These are phyloP conservation scores for Aurantiochytrium sp. DNA, from an alignment of 108 stramenopile genomes.

Conservation along the genomic window DNA sequence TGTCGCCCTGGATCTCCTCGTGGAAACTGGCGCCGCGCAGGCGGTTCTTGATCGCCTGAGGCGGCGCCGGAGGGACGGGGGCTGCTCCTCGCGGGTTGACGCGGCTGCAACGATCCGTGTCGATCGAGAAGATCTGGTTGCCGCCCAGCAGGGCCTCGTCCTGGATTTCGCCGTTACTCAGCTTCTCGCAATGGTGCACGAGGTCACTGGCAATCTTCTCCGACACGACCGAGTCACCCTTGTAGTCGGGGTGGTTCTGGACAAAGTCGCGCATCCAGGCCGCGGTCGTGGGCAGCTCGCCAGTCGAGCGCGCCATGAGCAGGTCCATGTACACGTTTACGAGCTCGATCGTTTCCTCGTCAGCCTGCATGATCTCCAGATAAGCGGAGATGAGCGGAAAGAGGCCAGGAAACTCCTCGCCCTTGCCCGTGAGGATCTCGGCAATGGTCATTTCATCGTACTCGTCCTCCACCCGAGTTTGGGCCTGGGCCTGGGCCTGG, in stretches of 20 bases:
- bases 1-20: constrained; percentile 22
- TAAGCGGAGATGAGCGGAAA: constrained; percentile 90
- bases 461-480: constrained; percentile 73
- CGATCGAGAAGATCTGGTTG: background rate
- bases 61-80: background rate
- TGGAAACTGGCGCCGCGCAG: constrained; percentile 26
- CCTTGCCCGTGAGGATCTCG: constrained; percentile 94
- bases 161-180: constrained; percentile 21
- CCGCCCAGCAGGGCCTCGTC: background rate
- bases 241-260: constrained; percentile 81
- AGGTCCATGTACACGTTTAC: constrained; percentile 75
- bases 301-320: constrained; percentile 76
- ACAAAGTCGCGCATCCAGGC: constrained; percentile 91
- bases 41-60: background rate
- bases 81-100: background rate
- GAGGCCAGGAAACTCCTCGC: constrained; percentile 92
- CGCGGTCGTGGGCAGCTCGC: constrained; percentile 85
- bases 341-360: constrained; percentile 65
- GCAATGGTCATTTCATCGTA: constrained; percentile 94
- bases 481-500: constrained; percentile 58
- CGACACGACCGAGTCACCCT: constrained; percentile 80
- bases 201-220: constrained; percentile 76
- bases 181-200: background rate
- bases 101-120: background rate
- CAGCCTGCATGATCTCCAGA: constrained; percentile 87